Percentiles rank a stretch among this genome's conserved stretches.
Evolutionary conservation across 495 filamentous ascomycete species (phyloP).

Genomic region (Hypomontagnella monticulosa): DNA sequence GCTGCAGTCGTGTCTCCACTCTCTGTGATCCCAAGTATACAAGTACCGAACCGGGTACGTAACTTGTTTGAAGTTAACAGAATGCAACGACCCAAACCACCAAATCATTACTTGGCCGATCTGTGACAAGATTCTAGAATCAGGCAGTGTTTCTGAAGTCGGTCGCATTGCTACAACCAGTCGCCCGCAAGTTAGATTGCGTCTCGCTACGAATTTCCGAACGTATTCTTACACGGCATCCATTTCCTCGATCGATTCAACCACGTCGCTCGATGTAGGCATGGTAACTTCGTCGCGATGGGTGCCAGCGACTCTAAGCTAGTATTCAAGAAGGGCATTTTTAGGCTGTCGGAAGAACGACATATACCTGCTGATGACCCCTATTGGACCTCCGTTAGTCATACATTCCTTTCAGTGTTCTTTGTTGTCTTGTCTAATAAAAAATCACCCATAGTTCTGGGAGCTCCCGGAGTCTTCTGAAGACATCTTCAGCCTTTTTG

Average conservation of each 20-base stretch:
- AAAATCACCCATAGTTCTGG: conserved; percentile 78
- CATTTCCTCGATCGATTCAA: conserved; percentile 3
- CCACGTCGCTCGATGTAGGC: conserved; percentile 38
- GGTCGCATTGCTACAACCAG: background rate
- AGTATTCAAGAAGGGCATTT: conserved; percentile 99
- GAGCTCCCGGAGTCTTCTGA: conserved; percentile 95
- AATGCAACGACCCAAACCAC: conserved; percentile 8
- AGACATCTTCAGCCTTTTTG: conserved; percentile 97
- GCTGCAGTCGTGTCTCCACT: too few species aligned
- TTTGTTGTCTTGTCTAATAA: conserved; percentile 8
- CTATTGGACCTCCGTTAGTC: conserved; percentile 89
- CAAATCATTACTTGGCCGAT: conserved; percentile 5
- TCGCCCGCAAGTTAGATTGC: background rate
- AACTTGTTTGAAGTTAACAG: conserved; percentile 16
- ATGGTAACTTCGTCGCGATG: conserved; percentile 64
- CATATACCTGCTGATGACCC: conserved; percentile 87
- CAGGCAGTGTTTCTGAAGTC: background rate
- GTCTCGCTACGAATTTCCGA: background rate
- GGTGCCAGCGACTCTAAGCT: conserved; percentile 99
- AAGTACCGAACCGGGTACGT: background rate
- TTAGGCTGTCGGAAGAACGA: conserved; percentile 90
- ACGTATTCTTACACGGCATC: background rate
- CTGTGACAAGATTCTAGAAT: conserved; percentile 13
- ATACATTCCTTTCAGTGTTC: conserved; percentile 2
- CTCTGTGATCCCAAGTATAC: too few species aligned